Evolutionary conservation across 768 basidiomycete genomes (phyloP), one percentile per base, ranked within the genome.

Genomic region (Amanita molliuscula): DNA sequence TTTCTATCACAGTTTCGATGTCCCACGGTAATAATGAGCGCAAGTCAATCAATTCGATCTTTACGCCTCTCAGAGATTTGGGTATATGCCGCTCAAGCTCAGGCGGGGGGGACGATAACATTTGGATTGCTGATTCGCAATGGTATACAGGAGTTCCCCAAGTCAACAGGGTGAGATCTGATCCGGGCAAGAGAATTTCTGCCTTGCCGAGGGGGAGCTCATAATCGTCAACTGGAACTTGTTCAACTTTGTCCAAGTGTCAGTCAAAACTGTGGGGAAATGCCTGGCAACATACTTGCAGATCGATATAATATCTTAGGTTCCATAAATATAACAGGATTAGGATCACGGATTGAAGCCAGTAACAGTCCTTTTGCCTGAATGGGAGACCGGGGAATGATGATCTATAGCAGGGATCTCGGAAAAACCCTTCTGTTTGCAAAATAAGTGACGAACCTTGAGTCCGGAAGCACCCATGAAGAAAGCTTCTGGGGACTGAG

Each of bases 61-160:
- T 82, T 6, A 88, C 86, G 1, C 66, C 69, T 18, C 86, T 81
- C 13, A 86, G 53, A 4, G 79, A 74, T 4, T 66, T 54, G 0
- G 93, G 89, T 26, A 95, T 67, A 51, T 85, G 75, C 5, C 68
- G 59, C 42, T 79, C 79, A 4, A 95, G 67, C 11, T 76, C 65
- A 16, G 76, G 63, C 1, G 84, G 77, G 0, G 93, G 92, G 44
- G 77, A 71, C 2, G 65, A 66, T 26, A 96, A 72, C 59, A 93
- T 71, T 56, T 81, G 76, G 11, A 96, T 67, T 0, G 94, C 93
- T 15, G 79, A 73, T 71, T 92, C 88, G 63, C 90, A 91, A 57
- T 88, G 83, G 66, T 90, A 95, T 29, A 96, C 67, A 1, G 93
- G 90, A 11, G 92, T 93, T n/a, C 93, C 93, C 81, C 90, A 97